phyloP scores from a whole-genome alignment of 1,284 basidiomycete genomes.

The Ceratobasidium sp. region DNA sequence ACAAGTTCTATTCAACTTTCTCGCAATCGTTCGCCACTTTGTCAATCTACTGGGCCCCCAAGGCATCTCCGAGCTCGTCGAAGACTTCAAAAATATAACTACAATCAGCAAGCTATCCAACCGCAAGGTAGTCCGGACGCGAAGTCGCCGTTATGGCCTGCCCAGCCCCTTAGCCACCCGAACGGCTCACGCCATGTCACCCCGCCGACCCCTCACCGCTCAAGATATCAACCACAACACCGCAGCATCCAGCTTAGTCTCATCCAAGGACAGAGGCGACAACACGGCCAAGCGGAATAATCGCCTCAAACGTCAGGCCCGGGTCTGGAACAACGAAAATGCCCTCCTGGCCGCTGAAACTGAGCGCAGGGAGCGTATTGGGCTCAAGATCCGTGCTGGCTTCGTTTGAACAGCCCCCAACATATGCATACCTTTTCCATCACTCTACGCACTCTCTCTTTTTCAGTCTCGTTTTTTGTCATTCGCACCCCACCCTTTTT shows the following conservation, averaged over 20 bases:
- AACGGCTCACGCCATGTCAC: neutral
- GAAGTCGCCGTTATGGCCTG: constrained; percentile 1
- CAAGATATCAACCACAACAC: neutral
- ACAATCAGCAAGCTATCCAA: neutral
- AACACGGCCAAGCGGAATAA: neutral
- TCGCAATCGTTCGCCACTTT: constrained; percentile 19
- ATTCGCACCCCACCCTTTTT: neutral
- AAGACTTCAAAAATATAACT: constrained; percentile 20
- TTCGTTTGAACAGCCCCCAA: constrained; percentile 3
- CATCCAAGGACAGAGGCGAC: neutral
- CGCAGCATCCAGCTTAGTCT: neutral
- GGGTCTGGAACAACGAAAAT: constrained; percentile 17
- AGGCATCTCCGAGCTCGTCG: constrained; percentile 15
- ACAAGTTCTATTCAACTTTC: constrained; percentile 34
- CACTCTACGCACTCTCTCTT: neutral
- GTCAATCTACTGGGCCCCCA: neutral
- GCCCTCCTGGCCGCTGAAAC: neutral
- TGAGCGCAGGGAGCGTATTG: neutral
- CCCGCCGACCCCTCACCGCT: neutral
- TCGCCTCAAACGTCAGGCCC: neutral
- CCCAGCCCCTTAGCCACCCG: neutral
- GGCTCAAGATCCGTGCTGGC: neutral
- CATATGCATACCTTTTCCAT: neutral
- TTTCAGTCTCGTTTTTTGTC: neutral
- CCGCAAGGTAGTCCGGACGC: constrained; percentile 2